Base-by-base conservation (phyloP, 768 basidiomycete genomes). In the Boletus sp. region DNA sequence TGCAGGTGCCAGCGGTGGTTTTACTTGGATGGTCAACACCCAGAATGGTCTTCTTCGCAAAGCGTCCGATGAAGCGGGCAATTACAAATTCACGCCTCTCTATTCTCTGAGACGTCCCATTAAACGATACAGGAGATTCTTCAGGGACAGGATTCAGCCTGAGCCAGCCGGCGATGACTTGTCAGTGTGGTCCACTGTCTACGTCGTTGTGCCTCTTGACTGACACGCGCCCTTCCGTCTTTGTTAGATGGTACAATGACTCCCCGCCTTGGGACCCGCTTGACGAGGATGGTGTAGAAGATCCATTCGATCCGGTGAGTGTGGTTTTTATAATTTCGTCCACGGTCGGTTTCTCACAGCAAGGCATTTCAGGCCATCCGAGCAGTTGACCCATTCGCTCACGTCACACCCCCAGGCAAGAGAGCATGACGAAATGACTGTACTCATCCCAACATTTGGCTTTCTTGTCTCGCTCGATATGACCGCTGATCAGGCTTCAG, bases 251-350 rank as follows among this genome's bases (percentile, higher is more conserved):
- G 68, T 51, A 46, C 51, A 42, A 45, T 30, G 67, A 57, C 30
- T 15, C 33, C 5, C 41, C 57, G 5, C 70, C 68, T 15, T 71
- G 70, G 68, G 61, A 65, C 8, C 68, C 70, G 1, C 63, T 70
- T n/a, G 63, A 71, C 11, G 63, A 63, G n/a, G 70, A 71, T 1
- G 67, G 68, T 15, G 47, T 11, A 4, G 63, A 70, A 30, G 70
- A 69, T 46, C 55, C 32, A 3, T 51, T 66, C 7, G 57, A 60
- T 42, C 47, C 51, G 9, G 66, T 67, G 24, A 46, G 66, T 50
- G n/a, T 55, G 7, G 32, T n/a, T 35, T 30, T 17, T 10, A n/a
- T 28, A 5, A 1, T 35, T 4, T 28, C 11, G 9, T 24, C 9
- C 11, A 5, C 40, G 9, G 4, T 12, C 15, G 1, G 20, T 6